These are phyloP conservation scores for Eimeria brunetti DNA, from an alignment of 169 alveolate species.

Conservation along the genomic window DNA sequence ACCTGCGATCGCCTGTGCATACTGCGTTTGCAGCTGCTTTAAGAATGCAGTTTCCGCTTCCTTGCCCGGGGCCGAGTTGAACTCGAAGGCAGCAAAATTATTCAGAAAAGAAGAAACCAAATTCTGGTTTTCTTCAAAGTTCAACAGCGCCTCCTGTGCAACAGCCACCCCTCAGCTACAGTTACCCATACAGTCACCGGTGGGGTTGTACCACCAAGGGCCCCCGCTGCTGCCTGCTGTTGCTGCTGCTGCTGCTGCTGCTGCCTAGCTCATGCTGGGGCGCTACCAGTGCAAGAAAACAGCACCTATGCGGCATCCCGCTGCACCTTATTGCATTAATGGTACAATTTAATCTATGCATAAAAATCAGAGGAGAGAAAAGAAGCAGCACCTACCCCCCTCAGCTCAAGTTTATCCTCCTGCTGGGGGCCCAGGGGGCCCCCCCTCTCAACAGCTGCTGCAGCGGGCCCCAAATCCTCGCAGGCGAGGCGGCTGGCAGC, in stretches of 20 bases:
- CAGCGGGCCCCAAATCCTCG: neutral
- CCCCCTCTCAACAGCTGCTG: neutral
- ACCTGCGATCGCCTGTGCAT: neutral
- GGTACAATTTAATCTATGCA: too few species aligned
- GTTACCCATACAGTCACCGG: too few species aligned
- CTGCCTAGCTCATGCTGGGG: too few species aligned
- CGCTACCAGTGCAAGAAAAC: too few species aligned
- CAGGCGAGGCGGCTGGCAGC: neutral
- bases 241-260: too few species aligned
- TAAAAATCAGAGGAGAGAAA: too few species aligned
- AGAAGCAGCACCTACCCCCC: neutral
- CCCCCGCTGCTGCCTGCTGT: too few species aligned
- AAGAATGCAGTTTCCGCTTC: neutral
- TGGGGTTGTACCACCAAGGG: too few species aligned
- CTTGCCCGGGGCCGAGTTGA: neutral
- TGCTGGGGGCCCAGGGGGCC: neutral
- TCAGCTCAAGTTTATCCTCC: neutral
- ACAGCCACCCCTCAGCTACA: neutral
- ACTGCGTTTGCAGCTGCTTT: slow-evolving; percentile 4
- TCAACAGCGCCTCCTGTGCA: slow-evolving; percentile 35
- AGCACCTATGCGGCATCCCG: too few species aligned
- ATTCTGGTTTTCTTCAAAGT: neutral
- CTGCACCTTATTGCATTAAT: too few species aligned
- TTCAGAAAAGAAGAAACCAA: neutral
- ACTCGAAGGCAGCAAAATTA: neutral